Conservation (phyloP, 2,329 filamentous ascomycete species). For the Colletotrichum shisoi region DNA sequence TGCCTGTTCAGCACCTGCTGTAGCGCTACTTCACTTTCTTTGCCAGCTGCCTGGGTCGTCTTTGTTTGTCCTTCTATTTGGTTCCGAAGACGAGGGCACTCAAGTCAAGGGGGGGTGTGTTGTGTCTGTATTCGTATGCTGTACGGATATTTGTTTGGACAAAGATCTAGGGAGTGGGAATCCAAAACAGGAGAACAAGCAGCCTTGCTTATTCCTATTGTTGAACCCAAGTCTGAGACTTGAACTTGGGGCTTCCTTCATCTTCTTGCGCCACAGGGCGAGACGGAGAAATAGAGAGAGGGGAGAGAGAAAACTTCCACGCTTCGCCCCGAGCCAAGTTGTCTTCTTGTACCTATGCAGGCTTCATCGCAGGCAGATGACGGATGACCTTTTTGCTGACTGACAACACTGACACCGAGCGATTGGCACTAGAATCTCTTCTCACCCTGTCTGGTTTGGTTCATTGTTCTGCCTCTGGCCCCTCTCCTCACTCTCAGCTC, state of each 20-base stretch:
- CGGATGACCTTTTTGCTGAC: not conserved
- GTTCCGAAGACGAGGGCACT: not conserved
- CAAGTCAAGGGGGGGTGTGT: no score
- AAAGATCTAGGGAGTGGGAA: not conserved
- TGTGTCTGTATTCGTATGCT: not conserved
- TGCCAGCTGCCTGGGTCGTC: not conserved
- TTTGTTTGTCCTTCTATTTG: not conserved
- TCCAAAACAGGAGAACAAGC: not conserved
- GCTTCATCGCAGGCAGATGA: conserved; percentile 12
- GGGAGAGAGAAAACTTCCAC: conserved; percentile 4
- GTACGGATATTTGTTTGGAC: not conserved
- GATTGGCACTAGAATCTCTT: conserved; percentile 8
- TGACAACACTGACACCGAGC: conserved; percentile 17
- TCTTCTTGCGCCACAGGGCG: not conserved
- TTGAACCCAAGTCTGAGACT: not conserved
- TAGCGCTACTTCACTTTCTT: not conserved
- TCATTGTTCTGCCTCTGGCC: conserved; percentile 11
- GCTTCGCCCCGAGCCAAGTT: conserved; percentile 11
- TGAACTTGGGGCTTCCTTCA: not conserved
- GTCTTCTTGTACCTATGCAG: conserved; percentile 16
- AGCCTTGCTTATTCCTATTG: conserved; percentile 16
- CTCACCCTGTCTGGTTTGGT: conserved; percentile 4
- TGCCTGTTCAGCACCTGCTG: not conserved
- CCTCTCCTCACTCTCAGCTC: not conserved
- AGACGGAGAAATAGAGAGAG: not conserved